Evolutionary conservation across 768 basidiomycete species (phyloP).

Genomic region (Candolleomyces efflorescens): DNA sequence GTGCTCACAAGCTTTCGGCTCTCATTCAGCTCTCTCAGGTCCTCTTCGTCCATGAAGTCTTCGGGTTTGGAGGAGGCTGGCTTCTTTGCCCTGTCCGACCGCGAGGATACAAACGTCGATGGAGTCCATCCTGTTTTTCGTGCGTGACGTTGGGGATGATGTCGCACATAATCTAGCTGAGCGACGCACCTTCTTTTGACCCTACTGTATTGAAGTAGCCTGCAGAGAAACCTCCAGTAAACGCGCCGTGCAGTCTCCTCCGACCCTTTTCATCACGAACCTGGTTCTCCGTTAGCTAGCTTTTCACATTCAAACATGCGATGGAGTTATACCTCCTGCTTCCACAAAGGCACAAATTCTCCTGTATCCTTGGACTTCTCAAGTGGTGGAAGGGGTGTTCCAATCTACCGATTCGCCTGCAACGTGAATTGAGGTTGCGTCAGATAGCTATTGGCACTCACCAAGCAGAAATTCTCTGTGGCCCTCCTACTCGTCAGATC

Average conservation of each 20-base stretch:
- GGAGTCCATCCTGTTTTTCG: slow-evolving; percentile 85
- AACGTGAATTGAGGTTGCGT: slow-evolving; percentile 7
- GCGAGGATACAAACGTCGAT: slow-evolving; percentile 87
- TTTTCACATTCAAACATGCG: slow-evolving; percentile 7
- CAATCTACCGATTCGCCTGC: slow-evolving; percentile 52
- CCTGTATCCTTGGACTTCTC: slow-evolving; percentile 89
- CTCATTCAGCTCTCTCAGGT: slow-evolving; percentile 78
- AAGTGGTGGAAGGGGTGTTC: slow-evolving; percentile 91
- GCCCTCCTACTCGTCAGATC: slow-evolving; percentile 66
- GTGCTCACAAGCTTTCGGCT: slow-evolving; percentile 72
- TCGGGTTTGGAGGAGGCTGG: slow-evolving; percentile 64
- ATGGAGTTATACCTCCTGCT: slow-evolving; percentile 74
- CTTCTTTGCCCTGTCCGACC: slow-evolving; percentile 66
- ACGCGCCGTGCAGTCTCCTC: slow-evolving; percentile 92
- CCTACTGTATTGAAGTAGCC: slow-evolving; percentile 97
- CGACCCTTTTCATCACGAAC: slow-evolving; percentile 93
- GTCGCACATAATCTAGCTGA: not conserved
- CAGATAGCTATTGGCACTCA: slow-evolving; percentile 26
- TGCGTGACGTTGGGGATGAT: not conserved
- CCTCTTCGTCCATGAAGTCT: slow-evolving; percentile 99
- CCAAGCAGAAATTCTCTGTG: slow-evolving; percentile 84
- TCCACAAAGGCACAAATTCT: slow-evolving; percentile 97
- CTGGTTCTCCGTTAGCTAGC: slow-evolving; percentile 31
- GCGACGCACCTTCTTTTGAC: slow-evolving; percentile 81
- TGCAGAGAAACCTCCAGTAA: slow-evolving; percentile 97